These are phyloP conservation scores for Tuber borchii DNA, from an alignment of 495 filamentous ascomycete species.

Conservation along the genomic window DNA sequence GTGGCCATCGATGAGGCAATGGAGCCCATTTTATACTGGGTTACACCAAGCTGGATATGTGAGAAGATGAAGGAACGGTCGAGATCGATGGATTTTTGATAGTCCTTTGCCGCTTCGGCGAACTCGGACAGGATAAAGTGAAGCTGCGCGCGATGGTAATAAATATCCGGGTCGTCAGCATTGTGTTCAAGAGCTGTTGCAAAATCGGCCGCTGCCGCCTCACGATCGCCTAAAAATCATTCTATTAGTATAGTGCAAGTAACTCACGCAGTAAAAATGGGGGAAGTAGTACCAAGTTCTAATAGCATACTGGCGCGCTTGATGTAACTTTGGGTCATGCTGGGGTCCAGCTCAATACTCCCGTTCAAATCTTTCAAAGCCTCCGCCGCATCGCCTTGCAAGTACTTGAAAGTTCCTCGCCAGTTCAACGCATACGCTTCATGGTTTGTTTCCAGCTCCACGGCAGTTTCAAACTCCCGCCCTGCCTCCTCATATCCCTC, in stretches of 20 bases:
- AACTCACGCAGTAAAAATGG: not conserved
- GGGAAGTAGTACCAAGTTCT: slow-evolving; percentile 62
- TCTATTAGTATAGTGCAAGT: not conserved
- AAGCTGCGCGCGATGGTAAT: slow-evolving; percentile 96
- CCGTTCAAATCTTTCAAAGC: slow-evolving; percentile 79
- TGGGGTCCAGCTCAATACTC: slow-evolving; percentile 81
- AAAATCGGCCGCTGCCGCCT: slow-evolving; percentile 82
- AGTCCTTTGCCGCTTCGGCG: slow-evolving; percentile 89
- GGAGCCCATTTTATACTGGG: slow-evolving; percentile 99
- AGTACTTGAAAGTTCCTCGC: slow-evolving; percentile 89
- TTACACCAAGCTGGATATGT: slow-evolving; percentile 98
- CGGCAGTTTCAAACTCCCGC: slow-evolving; percentile 74
- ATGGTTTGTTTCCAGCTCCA: slow-evolving; percentile 69
- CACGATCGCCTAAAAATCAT: slow-evolving; percentile 62
- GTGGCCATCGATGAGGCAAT: slow-evolving; percentile 97
- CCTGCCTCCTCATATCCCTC: slow-evolving; percentile 86
- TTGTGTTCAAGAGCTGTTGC: slow-evolving; percentile 78
- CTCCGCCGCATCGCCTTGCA: slow-evolving; percentile 75
- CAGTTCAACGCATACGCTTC: slow-evolving; percentile 92
- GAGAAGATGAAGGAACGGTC: slow-evolving; percentile 96
- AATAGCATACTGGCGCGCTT: slow-evolving; percentile 98
- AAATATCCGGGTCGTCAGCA: slow-evolving; percentile 88
- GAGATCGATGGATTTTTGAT: slow-evolving; percentile 97
- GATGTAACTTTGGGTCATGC: slow-evolving; percentile 91
- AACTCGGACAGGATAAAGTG: slow-evolving; percentile 97